phyloP scores from a whole-genome alignment of 257 asterid genomes.

The Thymus quinquecostatus region DNA sequence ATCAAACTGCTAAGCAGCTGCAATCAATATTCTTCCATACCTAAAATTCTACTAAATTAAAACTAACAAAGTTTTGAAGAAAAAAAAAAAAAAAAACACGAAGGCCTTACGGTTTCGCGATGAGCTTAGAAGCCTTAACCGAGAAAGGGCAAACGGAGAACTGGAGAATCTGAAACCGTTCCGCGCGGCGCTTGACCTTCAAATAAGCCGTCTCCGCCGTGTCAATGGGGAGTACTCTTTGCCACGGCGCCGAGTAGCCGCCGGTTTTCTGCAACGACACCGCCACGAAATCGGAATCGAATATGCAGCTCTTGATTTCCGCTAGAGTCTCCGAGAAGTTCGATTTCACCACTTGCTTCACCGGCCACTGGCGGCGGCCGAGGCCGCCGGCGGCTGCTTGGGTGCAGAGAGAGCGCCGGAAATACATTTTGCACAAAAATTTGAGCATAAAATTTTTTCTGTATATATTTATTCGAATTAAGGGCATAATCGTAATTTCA shows the following conservation, averaged over 20 bases:
- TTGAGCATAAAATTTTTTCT: not conserved
- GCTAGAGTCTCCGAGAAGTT: constrained; percentile 60
- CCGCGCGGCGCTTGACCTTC: constrained; percentile 73
- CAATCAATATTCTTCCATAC: not conserved
- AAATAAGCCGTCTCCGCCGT: constrained; percentile 67
- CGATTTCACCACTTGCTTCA: constrained; percentile 72
- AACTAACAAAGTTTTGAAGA: constrained; percentile 17
- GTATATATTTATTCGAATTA: not conserved
- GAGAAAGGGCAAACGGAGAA: constrained; percentile 92
- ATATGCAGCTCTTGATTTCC: constrained; percentile 48
- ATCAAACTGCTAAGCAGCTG: constrained; percentile 9
- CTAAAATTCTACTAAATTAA: not conserved
- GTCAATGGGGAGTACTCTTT: constrained; percentile 69
- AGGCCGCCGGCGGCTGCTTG: constrained; percentile 41
- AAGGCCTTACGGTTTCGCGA: constrained; percentile 78
- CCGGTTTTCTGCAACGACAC: constrained; percentile 78
- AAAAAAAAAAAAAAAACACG: constrained; percentile 23
- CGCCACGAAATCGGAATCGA: constrained; percentile 62
- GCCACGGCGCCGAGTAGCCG: constrained; percentile 81
- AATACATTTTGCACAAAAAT: constrained; percentile 39
- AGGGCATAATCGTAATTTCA: not conserved
- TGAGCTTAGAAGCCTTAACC: constrained; percentile 59
- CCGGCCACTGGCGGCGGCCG: constrained; percentile 44
- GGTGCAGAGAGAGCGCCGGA: constrained; percentile 60
- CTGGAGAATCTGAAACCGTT: constrained; percentile 79